Evolutionary conservation across 495 filamentous ascomycete species (phyloP), one percentile per base, ranked within the genome.

Genomic region (Podospora australis): DNA sequence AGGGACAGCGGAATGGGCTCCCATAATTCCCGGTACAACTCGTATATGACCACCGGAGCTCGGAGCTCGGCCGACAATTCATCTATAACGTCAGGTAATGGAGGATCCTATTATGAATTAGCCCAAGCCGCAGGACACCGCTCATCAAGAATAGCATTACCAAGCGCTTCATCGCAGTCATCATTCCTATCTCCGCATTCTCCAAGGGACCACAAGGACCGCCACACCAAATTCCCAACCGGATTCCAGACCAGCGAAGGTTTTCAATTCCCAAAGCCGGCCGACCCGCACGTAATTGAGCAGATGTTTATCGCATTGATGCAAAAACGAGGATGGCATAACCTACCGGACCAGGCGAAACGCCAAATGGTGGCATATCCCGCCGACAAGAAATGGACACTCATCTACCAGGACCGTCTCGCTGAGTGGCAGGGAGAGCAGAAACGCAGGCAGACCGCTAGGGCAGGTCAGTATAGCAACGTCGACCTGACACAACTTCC

Each of bases 281-380:
- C 80, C 35, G 90, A 96, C 64, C 91, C 96, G 58, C 77, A 80
- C 42, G 66, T 91, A 6, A 85, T 96, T n/a, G 92, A 98, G 65
- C 79, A 86, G 59, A 84, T 95, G 67, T 98, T 97, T 55, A 71
- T 90, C 53, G 85, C 86, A 25, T 70, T 98, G 55, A 98, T 98
- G 94, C 82, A 92, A 55, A 97, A 98, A 67, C 82, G 92, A 60
- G 92, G 90, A 47, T 97, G 88, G 85, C 89, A 94, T 66, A 90
- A 90, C 60, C 76, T 97, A 44, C 92, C 92, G n/a, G 92, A 97
- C 56, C 88, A 95, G 66, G 94, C 91, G 21, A 80, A 84, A 55
- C 76, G 91, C 49, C 92, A 97, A 67, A 96, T 98, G 89, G 74
- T 90, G 65, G 87, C 89, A 13, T 97, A 98, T 59, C 87, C 89